Conservation (phyloP, 2,329 filamentous ascomycete genomes). For the Diplocarpon rosae region DNA sequence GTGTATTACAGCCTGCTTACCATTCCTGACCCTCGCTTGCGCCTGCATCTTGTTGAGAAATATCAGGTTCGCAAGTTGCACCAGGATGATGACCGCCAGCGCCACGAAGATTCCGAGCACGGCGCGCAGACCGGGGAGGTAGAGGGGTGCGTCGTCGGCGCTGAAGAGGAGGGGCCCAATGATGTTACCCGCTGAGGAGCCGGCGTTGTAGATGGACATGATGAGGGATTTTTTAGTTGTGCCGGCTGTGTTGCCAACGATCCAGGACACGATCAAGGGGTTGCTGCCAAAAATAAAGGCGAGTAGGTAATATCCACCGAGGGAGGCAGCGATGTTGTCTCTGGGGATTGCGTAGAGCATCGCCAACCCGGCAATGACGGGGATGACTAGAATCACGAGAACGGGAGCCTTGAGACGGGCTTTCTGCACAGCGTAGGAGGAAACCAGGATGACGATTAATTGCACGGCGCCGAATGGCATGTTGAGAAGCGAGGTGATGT, state of each 20-base stretch:
- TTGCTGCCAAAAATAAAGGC: constrained; percentile 57
- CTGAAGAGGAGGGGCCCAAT: constrained; percentile 54
- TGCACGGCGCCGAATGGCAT: constrained; percentile 58
- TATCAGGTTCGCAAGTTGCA: constrained; percentile 44
- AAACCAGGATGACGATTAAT: constrained; percentile 44
- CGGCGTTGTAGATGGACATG: constrained; percentile 54
- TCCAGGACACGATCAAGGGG: constrained; percentile 56
- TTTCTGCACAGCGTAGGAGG: constrained; percentile 46
- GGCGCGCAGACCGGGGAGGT: constrained; percentile 44
- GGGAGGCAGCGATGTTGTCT: constrained; percentile 35
- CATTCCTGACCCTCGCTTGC: constrained; percentile 42
- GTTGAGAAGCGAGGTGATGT: constrained; percentile 47
- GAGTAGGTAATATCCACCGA: constrained; percentile 54
- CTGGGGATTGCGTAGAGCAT: constrained; percentile 45
- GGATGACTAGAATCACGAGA: constrained; percentile 42
- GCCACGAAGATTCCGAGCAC: constrained; percentile 45
- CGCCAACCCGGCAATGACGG: constrained; percentile 48
- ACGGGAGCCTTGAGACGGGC: constrained; percentile 46
- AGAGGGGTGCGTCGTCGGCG: constrained; percentile 44
- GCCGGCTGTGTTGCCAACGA: constrained; percentile 57
- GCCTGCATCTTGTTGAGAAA: constrained; percentile 47
- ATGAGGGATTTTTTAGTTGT: constrained; percentile 56
- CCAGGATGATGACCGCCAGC: constrained; percentile 38
- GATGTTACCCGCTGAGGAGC: constrained; percentile 52
- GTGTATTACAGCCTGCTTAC: constrained; percentile 47